A percentile compares a stretch with the other conserved stretches of the same genome.
Evolutionary conservation across 352 stramenopile genomes (phyloP).

Genomic region (Phytophthora nicotianae): DNA sequence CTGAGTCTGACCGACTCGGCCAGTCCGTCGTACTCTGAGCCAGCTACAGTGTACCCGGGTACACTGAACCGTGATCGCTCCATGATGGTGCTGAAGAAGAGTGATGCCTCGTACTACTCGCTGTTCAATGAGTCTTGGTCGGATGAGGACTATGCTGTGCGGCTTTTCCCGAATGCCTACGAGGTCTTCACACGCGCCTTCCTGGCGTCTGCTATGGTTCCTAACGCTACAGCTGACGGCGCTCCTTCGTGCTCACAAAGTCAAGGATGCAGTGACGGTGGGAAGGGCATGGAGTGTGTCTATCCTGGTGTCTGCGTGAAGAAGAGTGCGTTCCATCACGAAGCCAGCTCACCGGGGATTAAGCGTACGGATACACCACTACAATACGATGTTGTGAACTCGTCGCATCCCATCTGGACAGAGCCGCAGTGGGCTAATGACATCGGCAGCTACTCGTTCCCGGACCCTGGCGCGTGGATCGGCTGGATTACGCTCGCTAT

Average conservation of each 20-base stretch:
- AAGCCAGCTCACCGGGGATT: slow-evolving; percentile 73
- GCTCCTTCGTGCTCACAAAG: slow-evolving; percentile 53
- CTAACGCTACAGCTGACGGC: slow-evolving; percentile 36
- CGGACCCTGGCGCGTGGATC: slow-evolving; percentile 72
- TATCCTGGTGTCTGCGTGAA: slow-evolving; percentile 70
- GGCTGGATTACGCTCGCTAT: slow-evolving; percentile 72
- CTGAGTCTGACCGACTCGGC: slow-evolving; percentile 46
- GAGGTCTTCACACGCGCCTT: slow-evolving; percentile 80
- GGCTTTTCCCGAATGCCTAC: slow-evolving; percentile 84
- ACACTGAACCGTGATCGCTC: slow-evolving; percentile 52
- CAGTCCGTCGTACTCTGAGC: slow-evolving; percentile 57
- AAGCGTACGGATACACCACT: slow-evolving; percentile 51
- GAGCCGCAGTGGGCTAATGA: slow-evolving; percentile 71
- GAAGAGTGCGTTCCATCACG: slow-evolving; percentile 75
- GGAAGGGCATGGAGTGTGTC: slow-evolving; percentile 73
- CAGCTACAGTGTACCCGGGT: slow-evolving; percentile 65
- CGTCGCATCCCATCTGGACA: slow-evolving; percentile 73
- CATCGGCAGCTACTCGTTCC: slow-evolving; percentile 83
- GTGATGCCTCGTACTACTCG: slow-evolving; percentile 43
- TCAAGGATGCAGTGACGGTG: slow-evolving; percentile 56
- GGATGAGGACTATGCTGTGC: slow-evolving; percentile 55
- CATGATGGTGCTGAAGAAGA: slow-evolving; percentile 54
- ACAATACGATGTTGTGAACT: slow-evolving; percentile 70
- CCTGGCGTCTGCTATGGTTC: slow-evolving; percentile 62
- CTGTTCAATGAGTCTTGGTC: slow-evolving; percentile 62